Evolutionary conservation across 306 rosid species (phyloP), one percentile per base, ranked within the genome.

Genomic region (Ormosia emarginata): DNA sequence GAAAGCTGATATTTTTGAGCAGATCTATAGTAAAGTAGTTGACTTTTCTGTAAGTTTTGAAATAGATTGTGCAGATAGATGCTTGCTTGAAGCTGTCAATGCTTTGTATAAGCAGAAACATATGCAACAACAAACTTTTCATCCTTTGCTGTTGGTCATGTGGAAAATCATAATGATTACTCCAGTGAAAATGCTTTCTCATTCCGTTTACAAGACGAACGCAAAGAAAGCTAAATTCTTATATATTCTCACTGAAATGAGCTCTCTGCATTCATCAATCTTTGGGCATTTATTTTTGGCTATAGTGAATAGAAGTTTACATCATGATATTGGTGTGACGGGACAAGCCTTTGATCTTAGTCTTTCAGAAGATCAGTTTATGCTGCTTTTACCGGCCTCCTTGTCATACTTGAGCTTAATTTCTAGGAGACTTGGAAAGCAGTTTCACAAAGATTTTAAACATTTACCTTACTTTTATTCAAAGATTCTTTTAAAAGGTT

Each of bases 311-410:
- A 83, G 81, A 81, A 79, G 69, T 87, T 73, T 74, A 50, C 67
- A 77, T 74, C 80, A 72, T 68, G 80, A 78, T 74, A 74, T 72
- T 76, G 75, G 58, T 64, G 36, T 13, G 77, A 67, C 9, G 46
- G 91, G 81, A 71, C 84, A 84, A 47, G 43, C 77, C 79, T 29
- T 11, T 77, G 88, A 63, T 66, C 59, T 61, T 46, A 49, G 67
- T 72, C 89, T 89, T 79, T 89, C 97, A 34, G 91, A 91, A 58
- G 89, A 89, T 80, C 89, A 95, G 67, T 77, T 69, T 79, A n/a
- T 95, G 53, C 80, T 90, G 82, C 99, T 95, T 82, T 74, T 95
- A 52, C 99, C 98, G 1, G 68, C 89, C 81, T 83, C 93, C 83
- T 73, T 93, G 84, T 83, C 88, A 24, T 90, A 88, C 86, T 81